Conservation (phyloP, 805 yeast species). For the Wickerhamomyces alni region DNA sequence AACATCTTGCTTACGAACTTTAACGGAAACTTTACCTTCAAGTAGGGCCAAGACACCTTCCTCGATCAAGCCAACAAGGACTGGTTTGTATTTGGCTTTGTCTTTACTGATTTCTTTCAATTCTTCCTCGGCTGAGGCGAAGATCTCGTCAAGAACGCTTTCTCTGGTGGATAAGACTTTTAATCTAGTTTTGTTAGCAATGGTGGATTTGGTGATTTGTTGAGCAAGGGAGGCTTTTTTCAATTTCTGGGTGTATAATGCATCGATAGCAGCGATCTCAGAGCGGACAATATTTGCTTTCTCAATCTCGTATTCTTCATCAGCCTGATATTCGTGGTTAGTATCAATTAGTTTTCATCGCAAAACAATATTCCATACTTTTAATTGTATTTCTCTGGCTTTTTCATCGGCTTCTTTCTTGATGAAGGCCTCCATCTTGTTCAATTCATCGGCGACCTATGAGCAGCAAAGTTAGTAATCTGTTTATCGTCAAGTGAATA, state of each 20-base stretch:
- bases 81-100: constrained; percentile 53
- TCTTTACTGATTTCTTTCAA: constrained; percentile 55
- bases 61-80: constrained; percentile 72
- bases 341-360: too few species aligned
- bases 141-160: constrained; percentile 66
- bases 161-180: constrained; percentile 85
- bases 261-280: constrained; percentile 85
- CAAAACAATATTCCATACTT: constrained; percentile 33
- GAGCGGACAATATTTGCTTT: constrained; percentile 91
- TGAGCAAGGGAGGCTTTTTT: constrained; percentile 91
- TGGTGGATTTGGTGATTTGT: constrained; percentile 92
- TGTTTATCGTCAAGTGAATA: not conserved
- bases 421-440: constrained; percentile 97
- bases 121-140: constrained; percentile 59
- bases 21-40: constrained; percentile 61
- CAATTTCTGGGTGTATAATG: constrained; percentile 69
- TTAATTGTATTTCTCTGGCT: constrained; percentile 90
- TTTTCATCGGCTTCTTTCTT: constrained; percentile 98
- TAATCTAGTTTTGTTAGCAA: constrained; percentile 92
- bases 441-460: constrained; percentile 90
- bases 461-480: not conserved
- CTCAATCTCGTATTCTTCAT: constrained; percentile 97
- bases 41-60: constrained; percentile 69
- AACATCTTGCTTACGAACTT: constrained; percentile 63
- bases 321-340: constrained; percentile 44